These are phyloP conservation scores for Hemisphaericaspora nanyangensis DNA, from an alignment of 805 yeast species.

Conservation along the genomic window DNA sequence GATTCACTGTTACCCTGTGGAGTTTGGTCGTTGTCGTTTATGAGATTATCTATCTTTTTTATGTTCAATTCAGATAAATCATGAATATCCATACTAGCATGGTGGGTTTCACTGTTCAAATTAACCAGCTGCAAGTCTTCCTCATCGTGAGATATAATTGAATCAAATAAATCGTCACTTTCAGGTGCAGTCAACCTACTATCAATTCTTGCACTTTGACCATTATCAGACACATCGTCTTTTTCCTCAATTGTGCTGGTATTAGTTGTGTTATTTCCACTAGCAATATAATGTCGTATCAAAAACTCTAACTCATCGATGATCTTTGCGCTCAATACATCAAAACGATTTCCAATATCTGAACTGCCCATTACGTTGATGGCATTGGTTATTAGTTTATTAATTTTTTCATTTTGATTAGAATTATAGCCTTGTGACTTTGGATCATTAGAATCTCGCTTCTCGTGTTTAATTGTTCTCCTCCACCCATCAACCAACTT, in stretches of 20 bases:
- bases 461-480: constrained; percentile 19
- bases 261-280: constrained; percentile 13
- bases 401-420: constrained; percentile 12
- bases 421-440: constrained; percentile 8
- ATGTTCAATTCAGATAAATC: constrained; percentile 38
- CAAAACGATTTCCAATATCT: constrained; percentile 42
- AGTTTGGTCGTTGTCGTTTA: constrained; percentile 22
- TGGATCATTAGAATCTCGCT: constrained; percentile 2
- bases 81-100: constrained; percentile 24
- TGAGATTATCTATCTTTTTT: constrained; percentile 33
- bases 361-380: constrained; percentile 11
- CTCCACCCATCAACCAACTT: constrained; percentile 41
- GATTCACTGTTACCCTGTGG: constrained; percentile 7
- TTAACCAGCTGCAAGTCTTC: constrained; percentile 6
- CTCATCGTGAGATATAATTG: constrained; percentile 2
- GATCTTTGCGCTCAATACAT: constrained; percentile 66
- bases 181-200: not conserved
- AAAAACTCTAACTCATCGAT: constrained; percentile 63
- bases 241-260: constrained; percentile 17
- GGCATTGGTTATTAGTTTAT: constrained; percentile 15
- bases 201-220: not conserved
- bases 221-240: constrained; percentile 8
- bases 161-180: constrained; percentile 1
- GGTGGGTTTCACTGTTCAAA: constrained; percentile 8
- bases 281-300: constrained; percentile 39